These are phyloP conservation scores for Boletellus ananiceps DNA, from an alignment of 768 basidiomycete genomes.

Conservation along the genomic window DNA sequence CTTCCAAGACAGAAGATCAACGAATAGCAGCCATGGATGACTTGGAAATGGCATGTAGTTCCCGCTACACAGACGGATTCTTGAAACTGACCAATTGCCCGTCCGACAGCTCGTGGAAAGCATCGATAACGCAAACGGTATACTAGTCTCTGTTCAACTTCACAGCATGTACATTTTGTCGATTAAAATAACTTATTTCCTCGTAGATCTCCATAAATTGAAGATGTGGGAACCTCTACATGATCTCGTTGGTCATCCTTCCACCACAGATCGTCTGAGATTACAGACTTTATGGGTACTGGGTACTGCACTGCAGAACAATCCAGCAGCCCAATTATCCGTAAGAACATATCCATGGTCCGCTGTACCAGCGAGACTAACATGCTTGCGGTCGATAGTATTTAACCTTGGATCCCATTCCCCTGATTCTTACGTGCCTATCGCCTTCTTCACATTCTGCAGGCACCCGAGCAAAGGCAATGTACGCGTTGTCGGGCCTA, in stretches of 20 bases:
- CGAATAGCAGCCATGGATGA: slow-evolving; percentile 73
- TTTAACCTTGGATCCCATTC: slow-evolving; percentile 60
- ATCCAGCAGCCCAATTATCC: slow-evolving; percentile 74
- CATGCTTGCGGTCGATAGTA: slow-evolving; percentile 39
- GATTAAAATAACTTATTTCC: neutral
- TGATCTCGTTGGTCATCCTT: slow-evolving; percentile 49
- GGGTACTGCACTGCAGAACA: slow-evolving; percentile 88
- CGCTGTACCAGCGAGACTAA: neutral
- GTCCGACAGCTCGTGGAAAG: slow-evolving; percentile 66
- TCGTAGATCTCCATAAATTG: slow-evolving; percentile 66
- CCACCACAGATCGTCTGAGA: slow-evolving; percentile 56
- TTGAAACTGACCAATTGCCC: neutral
- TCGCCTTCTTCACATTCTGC: slow-evolving; percentile 48
- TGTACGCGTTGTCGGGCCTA: slow-evolving; percentile 75
- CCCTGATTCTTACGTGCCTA: slow-evolving; percentile 58
- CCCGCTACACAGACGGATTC: neutral
- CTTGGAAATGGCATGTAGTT: slow-evolving; percentile 70
- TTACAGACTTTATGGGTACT: slow-evolving; percentile 77
- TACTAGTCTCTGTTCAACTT: neutral
- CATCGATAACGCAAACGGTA: slow-evolving; percentile 87
- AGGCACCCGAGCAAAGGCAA: slow-evolving; percentile 67
- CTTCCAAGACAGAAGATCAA: slow-evolving; percentile 47
- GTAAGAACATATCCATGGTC: slow-evolving; percentile 37
- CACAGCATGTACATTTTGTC: neutral
- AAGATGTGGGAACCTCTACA: slow-evolving; percentile 79